Evolutionary conservation across 2,329 filamentous ascomycete genomes (phyloP).

Genomic region (Fusarium chuoi): DNA sequence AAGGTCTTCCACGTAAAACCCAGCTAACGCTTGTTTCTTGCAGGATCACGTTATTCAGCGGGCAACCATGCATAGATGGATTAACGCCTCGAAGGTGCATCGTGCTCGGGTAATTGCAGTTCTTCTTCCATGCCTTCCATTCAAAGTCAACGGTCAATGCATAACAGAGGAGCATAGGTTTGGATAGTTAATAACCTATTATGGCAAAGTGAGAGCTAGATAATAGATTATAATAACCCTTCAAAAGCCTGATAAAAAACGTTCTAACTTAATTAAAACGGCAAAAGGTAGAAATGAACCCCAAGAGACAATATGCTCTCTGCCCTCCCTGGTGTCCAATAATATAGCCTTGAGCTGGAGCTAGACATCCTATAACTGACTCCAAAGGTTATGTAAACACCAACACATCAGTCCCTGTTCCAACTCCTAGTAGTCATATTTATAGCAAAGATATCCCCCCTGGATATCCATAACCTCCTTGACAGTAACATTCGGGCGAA

Average conservation of each 20-base stretch:
- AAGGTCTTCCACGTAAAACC: neutral
- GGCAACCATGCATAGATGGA: constrained; percentile 16
- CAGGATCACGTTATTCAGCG: constrained; percentile 17
- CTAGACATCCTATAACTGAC: too few species aligned
- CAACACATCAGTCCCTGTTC: neutral
- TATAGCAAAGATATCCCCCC: neutral
- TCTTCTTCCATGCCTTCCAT: constrained; percentile 2
- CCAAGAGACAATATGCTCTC: too few species aligned
- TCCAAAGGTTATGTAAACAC: too few species aligned
- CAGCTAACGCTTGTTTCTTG: neutral
- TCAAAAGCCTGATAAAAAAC: too few species aligned
- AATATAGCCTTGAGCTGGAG: too few species aligned
- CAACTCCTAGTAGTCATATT: neutral
- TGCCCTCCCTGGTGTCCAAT: too few species aligned
- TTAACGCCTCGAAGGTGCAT: constrained; percentile 6
- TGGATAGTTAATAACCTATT: too few species aligned
- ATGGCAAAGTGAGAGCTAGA: too few species aligned
- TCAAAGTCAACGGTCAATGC: neutral
- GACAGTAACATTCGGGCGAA: neutral
- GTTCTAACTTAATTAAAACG: too few species aligned
- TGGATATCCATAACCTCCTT: neutral
- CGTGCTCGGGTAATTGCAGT: constrained; percentile 10
- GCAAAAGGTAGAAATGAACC: too few species aligned
- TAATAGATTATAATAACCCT: too few species aligned
- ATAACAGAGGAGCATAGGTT: neutral